These are phyloP conservation scores for Nothophaeocryptopus gaeumannii DNA, from an alignment of 2,329 filamentous ascomycete species.

Conservation along the genomic window DNA sequence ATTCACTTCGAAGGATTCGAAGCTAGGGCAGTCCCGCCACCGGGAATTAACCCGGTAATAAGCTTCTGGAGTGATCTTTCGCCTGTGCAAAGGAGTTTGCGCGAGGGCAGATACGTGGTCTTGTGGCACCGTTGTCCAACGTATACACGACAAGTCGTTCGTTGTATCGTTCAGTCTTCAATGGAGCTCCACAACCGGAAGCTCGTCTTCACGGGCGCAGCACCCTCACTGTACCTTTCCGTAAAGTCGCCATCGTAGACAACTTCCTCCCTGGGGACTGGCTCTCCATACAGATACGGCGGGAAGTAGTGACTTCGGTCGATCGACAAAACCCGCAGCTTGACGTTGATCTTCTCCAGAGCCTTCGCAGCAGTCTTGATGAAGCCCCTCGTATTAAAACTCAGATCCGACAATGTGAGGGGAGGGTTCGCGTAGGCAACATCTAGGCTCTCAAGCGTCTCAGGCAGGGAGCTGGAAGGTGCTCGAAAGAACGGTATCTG, in stretches of 20 bases:
- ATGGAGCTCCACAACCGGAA: not conserved
- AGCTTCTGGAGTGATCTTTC: no score
- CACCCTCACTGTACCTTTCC: not conserved
- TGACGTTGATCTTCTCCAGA: conserved; percentile 6
- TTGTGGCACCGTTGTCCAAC: no score
- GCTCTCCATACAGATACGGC: conserved; percentile 24
- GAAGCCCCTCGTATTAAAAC: not conserved
- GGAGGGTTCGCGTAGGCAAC: conserved; percentile 7
- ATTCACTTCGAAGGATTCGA: no score
- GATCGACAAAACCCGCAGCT: conserved; percentile 10
- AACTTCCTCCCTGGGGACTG: conserved; percentile 7
- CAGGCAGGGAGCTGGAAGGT: conserved; percentile 15
- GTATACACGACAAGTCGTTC: no score
- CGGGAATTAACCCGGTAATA: no score
- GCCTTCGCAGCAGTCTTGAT: conserved; percentile 12
- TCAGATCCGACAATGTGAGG: not conserved
- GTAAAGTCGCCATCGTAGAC: conserved; percentile 6
- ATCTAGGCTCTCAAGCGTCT: conserved; percentile 6
- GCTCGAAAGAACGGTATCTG: conserved; percentile 22
- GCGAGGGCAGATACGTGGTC: no score
- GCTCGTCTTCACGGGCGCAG: not conserved
- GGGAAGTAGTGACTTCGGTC: conserved; percentile 19
- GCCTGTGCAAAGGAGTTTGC: no score
- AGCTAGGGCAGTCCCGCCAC: no score
- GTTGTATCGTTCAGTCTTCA: not conserved